Evolutionary conservation across 2,329 filamentous ascomycete genomes (phyloP).

Genomic region (Fusarium praegraminearum): DNA sequence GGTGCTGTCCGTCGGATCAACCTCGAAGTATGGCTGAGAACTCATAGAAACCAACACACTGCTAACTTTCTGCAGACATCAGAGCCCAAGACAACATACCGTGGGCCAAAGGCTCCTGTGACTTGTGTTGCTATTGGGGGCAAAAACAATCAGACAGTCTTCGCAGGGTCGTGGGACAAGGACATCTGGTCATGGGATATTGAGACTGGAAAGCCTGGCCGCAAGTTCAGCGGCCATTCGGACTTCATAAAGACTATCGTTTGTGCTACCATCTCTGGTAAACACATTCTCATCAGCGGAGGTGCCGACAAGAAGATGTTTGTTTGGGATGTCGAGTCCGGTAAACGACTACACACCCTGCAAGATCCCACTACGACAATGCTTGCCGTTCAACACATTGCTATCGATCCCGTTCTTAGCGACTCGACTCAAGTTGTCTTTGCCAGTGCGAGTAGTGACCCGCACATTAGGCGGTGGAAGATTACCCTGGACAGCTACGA

Average conservation of each 20-base stretch:
- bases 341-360: constrained; percentile 77
- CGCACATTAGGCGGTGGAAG: constrained; percentile 82
- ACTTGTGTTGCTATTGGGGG: constrained; percentile 79
- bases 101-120: constrained; percentile 82
- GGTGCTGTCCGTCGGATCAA: constrained; percentile 80
- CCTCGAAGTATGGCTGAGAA: constrained; percentile 70
- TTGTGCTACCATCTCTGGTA: constrained; percentile 69
- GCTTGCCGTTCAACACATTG: constrained; percentile 84
- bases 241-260: constrained; percentile 92
- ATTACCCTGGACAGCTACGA: constrained; percentile 65
- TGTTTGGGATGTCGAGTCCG: constrained; percentile 81
- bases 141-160: constrained; percentile 69
- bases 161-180: constrained; percentile 96
- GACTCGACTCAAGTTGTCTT: constrained; percentile 66
- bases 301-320: constrained; percentile 84
- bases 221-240: constrained; percentile 78
- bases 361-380: constrained; percentile 77
- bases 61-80: constrained; percentile 48
- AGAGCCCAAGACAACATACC: constrained; percentile 63
- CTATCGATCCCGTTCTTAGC: constrained; percentile 75
- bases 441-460: constrained; percentile 84
- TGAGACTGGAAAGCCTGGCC: constrained; percentile 64
- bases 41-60: not conserved
- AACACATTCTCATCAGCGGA: constrained; percentile 76
- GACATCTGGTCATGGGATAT: constrained; percentile 87